These are phyloP conservation scores for Suillus sp. DNA, from an alignment of 768 basidiomycete genomes.

Conservation along the genomic window DNA sequence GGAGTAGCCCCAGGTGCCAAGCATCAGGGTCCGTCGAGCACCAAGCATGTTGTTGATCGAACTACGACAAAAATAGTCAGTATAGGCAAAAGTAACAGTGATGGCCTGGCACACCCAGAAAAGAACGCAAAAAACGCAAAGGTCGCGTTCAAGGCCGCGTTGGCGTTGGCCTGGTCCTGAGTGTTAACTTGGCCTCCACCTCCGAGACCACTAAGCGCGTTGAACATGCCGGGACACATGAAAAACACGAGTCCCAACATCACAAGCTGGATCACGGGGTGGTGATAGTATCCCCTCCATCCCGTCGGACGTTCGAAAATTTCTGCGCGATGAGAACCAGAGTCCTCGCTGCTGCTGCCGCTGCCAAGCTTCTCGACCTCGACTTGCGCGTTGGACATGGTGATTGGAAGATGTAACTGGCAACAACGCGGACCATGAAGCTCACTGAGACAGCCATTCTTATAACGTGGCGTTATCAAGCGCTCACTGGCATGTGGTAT, in stretches of 20 bases:
- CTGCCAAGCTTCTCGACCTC: slow-evolving; percentile 24
- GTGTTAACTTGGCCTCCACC: slow-evolving; percentile 75
- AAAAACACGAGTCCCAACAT: slow-evolving; percentile 69
- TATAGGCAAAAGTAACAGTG: background rate
- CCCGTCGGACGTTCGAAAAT: slow-evolving; percentile 52
- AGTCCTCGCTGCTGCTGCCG: slow-evolving; percentile 29
- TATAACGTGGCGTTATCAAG: slow-evolving; percentile 10
- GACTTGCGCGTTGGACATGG: slow-evolving; percentile 25
- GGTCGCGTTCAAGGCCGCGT: slow-evolving; percentile 63
- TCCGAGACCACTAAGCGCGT: slow-evolving; percentile 78
- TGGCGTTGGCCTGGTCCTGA: slow-evolving; percentile 67
- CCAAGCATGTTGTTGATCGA: slow-evolving; percentile 76
- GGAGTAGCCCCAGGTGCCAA: slow-evolving; percentile 55
- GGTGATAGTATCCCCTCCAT: slow-evolving; percentile 55
- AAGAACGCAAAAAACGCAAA: slow-evolving; percentile 70
- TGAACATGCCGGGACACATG: slow-evolving; percentile 71
- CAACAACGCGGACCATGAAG: background rate
- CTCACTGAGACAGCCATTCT: background rate
- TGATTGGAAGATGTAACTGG: background rate
- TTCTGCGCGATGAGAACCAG: slow-evolving; percentile 28
- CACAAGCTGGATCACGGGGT: slow-evolving; percentile 44
- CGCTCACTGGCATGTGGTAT: background rate
- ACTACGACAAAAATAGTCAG: slow-evolving; percentile 34
- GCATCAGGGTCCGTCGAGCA: slow-evolving; percentile 47
- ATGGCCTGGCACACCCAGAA: slow-evolving; percentile 53